phyloP scores from a whole-genome alignment of 768 basidiomycete species.

The Exidia glandulosa region DNA sequence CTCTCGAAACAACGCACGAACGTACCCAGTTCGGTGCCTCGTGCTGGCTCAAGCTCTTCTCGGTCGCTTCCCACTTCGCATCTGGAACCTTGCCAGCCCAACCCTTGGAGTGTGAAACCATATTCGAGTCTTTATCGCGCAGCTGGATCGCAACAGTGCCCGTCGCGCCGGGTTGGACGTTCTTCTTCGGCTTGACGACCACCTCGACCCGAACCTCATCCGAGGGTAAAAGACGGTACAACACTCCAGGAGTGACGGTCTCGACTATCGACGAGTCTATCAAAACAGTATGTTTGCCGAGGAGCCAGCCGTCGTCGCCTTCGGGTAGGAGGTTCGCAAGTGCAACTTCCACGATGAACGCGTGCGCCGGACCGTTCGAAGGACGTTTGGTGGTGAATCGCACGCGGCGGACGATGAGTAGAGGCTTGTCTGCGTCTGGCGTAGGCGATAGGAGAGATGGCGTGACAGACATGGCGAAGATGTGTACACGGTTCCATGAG shows the following conservation, averaged over 20 bases:
- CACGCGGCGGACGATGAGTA: constrained; percentile 20
- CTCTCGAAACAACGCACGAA: not conserved
- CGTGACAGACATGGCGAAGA: constrained; percentile 10
- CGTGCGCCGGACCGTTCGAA: constrained; percentile 30
- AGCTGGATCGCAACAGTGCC: constrained; percentile 17
- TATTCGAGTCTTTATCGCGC: constrained; percentile 21
- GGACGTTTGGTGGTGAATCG: constrained; percentile 38
- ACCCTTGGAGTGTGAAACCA: constrained; percentile 24
- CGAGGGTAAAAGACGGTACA: constrained; percentile 36
- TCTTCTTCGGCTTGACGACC: constrained; percentile 21
- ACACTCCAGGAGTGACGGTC: constrained; percentile 30
- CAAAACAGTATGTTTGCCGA: constrained; percentile 7
- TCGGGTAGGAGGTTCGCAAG: constrained; percentile 39
- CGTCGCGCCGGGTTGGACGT: constrained; percentile 16
- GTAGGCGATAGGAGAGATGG: constrained; percentile 1
- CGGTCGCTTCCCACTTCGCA: constrained; percentile 29
- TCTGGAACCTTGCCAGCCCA: constrained; percentile 30
- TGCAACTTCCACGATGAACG: constrained; percentile 41
- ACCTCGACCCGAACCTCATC: constrained; percentile 44
- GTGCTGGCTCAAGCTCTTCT: constrained; percentile 28
- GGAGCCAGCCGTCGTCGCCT: constrained; percentile 19
- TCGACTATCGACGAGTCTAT: constrained; percentile 16
- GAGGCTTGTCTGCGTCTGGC: not conserved
- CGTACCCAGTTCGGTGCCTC: constrained; percentile 47
- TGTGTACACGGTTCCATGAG: constrained; percentile 10